Conservation (phyloP, 2,329 filamentous ascomycete genomes). For the Aureobasidium sp. region DNA sequence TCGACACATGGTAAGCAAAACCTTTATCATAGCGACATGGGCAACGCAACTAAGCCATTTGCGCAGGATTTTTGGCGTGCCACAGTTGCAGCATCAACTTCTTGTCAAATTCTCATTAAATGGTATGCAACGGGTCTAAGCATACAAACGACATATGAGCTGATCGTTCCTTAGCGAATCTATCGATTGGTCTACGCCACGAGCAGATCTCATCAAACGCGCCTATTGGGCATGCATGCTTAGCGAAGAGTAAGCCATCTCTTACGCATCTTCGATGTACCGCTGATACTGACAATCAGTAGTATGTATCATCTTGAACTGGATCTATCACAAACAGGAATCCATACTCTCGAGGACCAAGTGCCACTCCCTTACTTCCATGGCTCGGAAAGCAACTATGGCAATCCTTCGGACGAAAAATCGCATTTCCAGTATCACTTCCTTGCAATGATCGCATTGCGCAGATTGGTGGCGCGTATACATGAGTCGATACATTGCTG, state of each 20-base stretch:
- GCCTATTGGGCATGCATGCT: constrained; percentile 53
- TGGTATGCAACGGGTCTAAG: constrained; percentile 35
- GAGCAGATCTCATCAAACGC: constrained; percentile 47
- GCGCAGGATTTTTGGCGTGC: constrained; percentile 50
- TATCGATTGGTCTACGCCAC: constrained; percentile 41
- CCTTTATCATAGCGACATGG: neutral
- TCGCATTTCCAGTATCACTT: constrained; percentile 54
- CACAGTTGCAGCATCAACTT: constrained; percentile 48
- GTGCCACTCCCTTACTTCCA: constrained; percentile 50
- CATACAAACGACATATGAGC: constrained; percentile 21
- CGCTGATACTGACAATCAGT: constrained; percentile 9
- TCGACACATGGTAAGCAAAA: constrained; percentile 42
- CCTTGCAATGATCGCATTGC: constrained; percentile 52
- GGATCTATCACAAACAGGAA: constrained; percentile 49
- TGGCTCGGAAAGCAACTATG: constrained; percentile 34
- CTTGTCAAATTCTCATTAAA: constrained; percentile 50
- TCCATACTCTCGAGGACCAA: constrained; percentile 46
- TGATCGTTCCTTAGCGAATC: constrained; percentile 20
- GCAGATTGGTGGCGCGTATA: constrained; percentile 47
- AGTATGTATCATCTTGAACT: constrained; percentile 53
- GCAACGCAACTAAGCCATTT: neutral
- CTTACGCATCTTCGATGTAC: neutral
- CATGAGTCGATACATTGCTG: constrained; percentile 47
- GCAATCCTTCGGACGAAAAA: constrained; percentile 42
- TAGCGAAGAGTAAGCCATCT: constrained; percentile 42